These are phyloP conservation scores for Fusarium pseudonygamai DNA, from an alignment of 2,329 filamentous ascomycete genomes.

Conservation along the genomic window DNA sequence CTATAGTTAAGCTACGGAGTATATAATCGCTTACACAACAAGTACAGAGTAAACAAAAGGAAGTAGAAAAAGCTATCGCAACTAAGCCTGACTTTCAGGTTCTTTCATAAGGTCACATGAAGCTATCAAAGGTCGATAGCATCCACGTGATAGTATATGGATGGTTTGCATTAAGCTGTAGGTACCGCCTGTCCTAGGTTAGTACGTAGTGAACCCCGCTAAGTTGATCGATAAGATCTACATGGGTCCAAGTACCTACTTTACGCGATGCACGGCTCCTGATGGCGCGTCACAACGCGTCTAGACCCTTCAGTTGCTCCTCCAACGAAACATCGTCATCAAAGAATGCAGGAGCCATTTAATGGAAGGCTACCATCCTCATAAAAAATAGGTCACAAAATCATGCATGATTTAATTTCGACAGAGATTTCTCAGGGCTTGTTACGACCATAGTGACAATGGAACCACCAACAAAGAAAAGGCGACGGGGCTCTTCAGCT, in stretches of 20 bases:
- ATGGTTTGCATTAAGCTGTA: background rate
- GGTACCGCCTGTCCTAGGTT: background rate
- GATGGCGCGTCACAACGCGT: conserved; percentile 25
- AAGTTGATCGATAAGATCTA: background rate
- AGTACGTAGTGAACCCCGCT: conserved; percentile 12
- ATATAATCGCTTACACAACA: background rate
- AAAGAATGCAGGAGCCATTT: conserved; percentile 4
- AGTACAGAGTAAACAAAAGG: background rate
- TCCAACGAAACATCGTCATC: conserved; percentile 36
- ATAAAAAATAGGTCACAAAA: background rate
- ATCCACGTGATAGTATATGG: background rate
- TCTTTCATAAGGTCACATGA: background rate
- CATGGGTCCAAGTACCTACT: conserved; percentile 29
- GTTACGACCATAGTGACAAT: conserved; percentile 49
- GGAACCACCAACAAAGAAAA: conserved; percentile 69
- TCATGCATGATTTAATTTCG: background rate
- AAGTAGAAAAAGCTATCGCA: background rate
- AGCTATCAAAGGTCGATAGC: background rate
- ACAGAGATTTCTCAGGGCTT: background rate
- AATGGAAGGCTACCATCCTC: background rate
- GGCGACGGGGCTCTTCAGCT: conserved; percentile 60
- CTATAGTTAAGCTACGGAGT: background rate
- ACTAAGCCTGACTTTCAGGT: background rate
- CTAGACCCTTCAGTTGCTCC: conserved; percentile 38
- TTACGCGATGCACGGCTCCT: conserved; percentile 32